Evolutionary conservation across 225 moss, liverwort and hornwort species (phyloP), one percentile per base, ranked within the genome.

Genomic region (Marchantia paleacea): DNA sequence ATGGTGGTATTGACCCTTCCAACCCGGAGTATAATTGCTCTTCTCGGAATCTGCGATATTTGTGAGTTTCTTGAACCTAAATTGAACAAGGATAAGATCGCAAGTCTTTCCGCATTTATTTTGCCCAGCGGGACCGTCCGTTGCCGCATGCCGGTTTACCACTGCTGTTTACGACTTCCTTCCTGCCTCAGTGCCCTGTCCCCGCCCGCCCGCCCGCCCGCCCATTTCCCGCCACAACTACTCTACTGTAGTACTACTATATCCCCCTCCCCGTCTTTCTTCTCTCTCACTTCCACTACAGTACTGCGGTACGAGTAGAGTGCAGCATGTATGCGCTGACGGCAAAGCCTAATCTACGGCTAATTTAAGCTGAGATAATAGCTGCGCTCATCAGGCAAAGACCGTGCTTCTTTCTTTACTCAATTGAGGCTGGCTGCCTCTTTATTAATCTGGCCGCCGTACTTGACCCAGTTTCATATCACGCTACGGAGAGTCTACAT

Each of bases 1-100:
- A 71, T 71, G 71, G 49, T 49, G 48, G 71, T 71, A 48, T 71
- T 68, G 68, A 71, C 71, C 71, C 71, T 71, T 71, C 71, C 47
- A 71, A 49, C 39, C 71, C 48, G 20, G 71, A 22, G 47, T 22
- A 71, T 71, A 71, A 71, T 71, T 48, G 71, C 71, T 71, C 71
- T 7, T 48, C 71, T 71, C 71, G 71, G 49, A 71, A 71, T 71
- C 71, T 71, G 71, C 47, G 48, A 48, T 39, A 29, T 31, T 68
- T 29, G 30, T 25, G 68, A 19, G 8, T 24, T 68, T 68, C 30
- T 26, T 29, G 12, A 68, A 31, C 30, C 68, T 30, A 14, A 12
- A 68, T 68, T 28, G 29, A 28, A 6, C 68, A 4, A 1, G 71
- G 71, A 71, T 71, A 71, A 71, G 71, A 15, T 71, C 39, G 20